Evolutionary conservation across 2,329 filamentous ascomycete genomes (phyloP), one percentile per base, ranked within the genome.

Genomic region (Parastagonospora nodorum): DNA sequence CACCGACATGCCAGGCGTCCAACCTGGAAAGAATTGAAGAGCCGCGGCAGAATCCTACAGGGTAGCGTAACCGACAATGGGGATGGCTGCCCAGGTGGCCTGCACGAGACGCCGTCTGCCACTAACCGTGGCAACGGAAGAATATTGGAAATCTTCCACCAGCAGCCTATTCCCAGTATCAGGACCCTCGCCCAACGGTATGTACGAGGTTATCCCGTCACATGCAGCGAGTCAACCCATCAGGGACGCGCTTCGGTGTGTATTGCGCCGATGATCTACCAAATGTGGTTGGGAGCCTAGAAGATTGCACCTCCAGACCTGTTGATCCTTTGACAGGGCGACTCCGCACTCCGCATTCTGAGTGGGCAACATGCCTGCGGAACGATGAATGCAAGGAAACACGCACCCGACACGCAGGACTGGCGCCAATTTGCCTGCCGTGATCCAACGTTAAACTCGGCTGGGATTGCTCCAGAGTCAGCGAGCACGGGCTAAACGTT

Each of bases 121-220:
- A 60, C 49, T 39, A 47, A 52, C 42, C 16, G 19, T 37, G 42
- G 27, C 32, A 10, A 30, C 54, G 61, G 55, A 52, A 35, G 19
- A 24, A 24, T 24, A 24, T 24, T 24, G 19, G 29, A 63, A 63
- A 58, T 55, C 38, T 58, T 64, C 63, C 61, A 64, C 63, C 63
- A 66, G 57, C 55, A 53, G 51, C 46, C 48, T 44, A 16, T 37
- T 31, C 41, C 53, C 36, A 45, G 48, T 52, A 43, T 11, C 39
- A 19, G 50, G 16, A 50, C 38, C 50, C 57, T 64, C 58, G 57
- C 52, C 46, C 51, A 43, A 37, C 46, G 43, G 51, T 61, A 24
- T 49, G 48, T 53, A 60, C 55, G 50, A 65, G 56, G 53, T 63
- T 56, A 48, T 38, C 42, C 51, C 45, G 51, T 60, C 50, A 55